Percentiles rank a stretch among this genome's conserved stretches.
Evolutionary conservation across 805 yeast species (phyloP).

Genomic region (Diddensiella santjacobensis): DNA sequence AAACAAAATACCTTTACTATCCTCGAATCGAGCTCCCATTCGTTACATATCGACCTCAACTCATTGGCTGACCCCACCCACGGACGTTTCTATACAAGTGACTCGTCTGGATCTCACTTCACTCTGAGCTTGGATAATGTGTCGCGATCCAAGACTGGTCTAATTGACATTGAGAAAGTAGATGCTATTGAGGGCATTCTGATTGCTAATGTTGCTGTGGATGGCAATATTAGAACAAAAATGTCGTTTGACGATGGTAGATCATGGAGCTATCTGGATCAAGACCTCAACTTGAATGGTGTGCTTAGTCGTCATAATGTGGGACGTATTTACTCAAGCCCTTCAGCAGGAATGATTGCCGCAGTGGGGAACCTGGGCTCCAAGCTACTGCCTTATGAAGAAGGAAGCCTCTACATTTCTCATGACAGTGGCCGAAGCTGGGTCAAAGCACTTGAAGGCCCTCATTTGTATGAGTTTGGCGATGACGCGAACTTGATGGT

Average conservation of each 20-base stretch:
- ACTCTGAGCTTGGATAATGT: slow-evolving; percentile 39
- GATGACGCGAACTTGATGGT: slow-evolving; percentile 73
- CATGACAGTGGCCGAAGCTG: slow-evolving; percentile 77
- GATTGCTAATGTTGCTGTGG: slow-evolving; percentile 41
- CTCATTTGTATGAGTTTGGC: slow-evolving; percentile 59
- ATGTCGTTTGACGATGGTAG: slow-evolving; percentile 41
- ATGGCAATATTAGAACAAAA: slow-evolving; percentile 27
- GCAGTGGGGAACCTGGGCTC: slow-evolving; percentile 42
- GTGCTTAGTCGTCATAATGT: slow-evolving; percentile 35
- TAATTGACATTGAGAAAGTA: slow-evolving; percentile 42
- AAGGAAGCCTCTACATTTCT: slow-evolving; percentile 56
- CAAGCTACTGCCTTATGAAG: slow-evolving; percentile 25
- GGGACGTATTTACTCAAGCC: slow-evolving; percentile 35
- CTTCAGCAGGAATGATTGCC: slow-evolving; percentile 43
- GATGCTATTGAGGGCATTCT: slow-evolving; percentile 59
- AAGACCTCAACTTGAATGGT: slow-evolving; percentile 36
- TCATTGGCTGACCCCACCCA: slow-evolving; percentile 10
- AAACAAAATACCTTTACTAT: slow-evolving; percentile 30
- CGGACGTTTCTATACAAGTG: slow-evolving; percentile 34
- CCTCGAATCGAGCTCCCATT: slow-evolving; percentile 38
- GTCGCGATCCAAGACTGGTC: slow-evolving; percentile 33
- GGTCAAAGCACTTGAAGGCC: slow-evolving; percentile 51
- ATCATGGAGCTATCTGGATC: slow-evolving; percentile 33
- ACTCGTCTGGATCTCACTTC: slow-evolving; percentile 56
- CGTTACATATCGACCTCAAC: slow-evolving; percentile 40